Evolutionary conservation across 257 asterid species (phyloP).

Genomic region (Gentiana macrophylla): DNA sequence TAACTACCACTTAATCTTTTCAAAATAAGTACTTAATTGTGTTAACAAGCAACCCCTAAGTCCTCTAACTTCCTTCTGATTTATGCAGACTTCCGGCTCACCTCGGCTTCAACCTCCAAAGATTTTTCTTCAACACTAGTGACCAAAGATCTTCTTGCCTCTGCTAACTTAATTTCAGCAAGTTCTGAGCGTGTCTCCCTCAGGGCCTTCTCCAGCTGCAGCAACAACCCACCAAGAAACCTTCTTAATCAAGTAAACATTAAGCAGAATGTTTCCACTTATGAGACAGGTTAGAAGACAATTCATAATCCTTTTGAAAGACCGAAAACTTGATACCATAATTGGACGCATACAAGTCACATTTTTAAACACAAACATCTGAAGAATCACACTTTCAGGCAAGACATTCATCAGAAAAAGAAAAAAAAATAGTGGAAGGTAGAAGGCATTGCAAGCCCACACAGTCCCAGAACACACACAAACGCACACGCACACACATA

Average conservation of each 20-base stretch:
- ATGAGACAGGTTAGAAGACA: not conserved
- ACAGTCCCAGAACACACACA: no score
- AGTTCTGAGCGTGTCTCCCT: constrained; percentile 73
- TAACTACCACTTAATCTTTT: no score
- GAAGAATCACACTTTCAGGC: not conserved
- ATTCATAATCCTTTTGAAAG: no score
- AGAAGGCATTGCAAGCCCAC: no score
- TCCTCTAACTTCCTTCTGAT: constrained; percentile 64
- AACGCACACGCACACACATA: no score
- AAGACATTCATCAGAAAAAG: no score
- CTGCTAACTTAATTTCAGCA: constrained; percentile 71
- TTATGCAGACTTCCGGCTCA: constrained; percentile 73
- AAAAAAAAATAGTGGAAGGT: no score
- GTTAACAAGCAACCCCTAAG: no score
- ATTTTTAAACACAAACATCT: no score
- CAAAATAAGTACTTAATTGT: no score
- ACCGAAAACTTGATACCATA: no score
- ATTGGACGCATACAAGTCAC: no score
- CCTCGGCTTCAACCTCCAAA: constrained; percentile 89
- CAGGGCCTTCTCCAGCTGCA: constrained; percentile 86
- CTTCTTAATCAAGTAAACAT: constrained; percentile 5
- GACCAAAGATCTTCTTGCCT: constrained; percentile 72
- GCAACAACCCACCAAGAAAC: constrained; percentile 19
- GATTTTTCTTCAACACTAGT: constrained; percentile 73
- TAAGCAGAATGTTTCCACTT: not conserved